Conservation (phyloP, 306 rosid species). For the Vigna trinervia region DNA sequence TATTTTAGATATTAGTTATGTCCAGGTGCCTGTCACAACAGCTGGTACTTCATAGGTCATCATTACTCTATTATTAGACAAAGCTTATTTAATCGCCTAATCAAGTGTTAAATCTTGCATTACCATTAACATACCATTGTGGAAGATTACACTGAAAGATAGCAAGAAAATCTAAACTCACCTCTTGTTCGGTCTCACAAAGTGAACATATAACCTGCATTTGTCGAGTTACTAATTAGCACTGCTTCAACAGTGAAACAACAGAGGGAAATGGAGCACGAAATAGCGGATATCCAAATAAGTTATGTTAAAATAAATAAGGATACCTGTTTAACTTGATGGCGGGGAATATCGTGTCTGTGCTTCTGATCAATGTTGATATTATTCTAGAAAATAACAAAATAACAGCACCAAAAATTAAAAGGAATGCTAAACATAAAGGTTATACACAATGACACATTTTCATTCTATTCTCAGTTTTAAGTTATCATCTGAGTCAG, state of each 20-base stretch:
- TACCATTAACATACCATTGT: neutral
- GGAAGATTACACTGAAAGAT: slow-evolving; percentile 5
- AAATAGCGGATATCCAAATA: neutral
- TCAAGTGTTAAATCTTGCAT: neutral
- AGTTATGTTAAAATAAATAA: slow-evolving; percentile 1
- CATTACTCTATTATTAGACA: neutral
- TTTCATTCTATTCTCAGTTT: neutral
- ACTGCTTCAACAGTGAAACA: neutral
- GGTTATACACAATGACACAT: neutral
- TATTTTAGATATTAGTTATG: too few relatives aligned
- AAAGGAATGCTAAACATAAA: neutral
- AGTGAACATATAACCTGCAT: slow-evolving; percentile 82
- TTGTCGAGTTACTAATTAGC: slow-evolving; percentile 37
- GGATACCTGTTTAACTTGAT: slow-evolving; percentile 65
- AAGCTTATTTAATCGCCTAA: too few relatives aligned
- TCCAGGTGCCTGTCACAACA: too few relatives aligned
- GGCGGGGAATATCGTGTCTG: slow-evolving; percentile 86
- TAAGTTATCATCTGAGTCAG: neutral
- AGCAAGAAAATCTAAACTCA: slow-evolving; percentile 44
- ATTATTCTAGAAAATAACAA: slow-evolving; percentile 57
- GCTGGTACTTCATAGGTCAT: too few relatives aligned
- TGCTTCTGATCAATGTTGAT: slow-evolving; percentile 64
- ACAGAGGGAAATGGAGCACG: neutral
- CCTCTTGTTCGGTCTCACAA: slow-evolving; percentile 89
- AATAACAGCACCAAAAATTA: neutral